A percentile compares a stretch with the other conserved stretches of the same genome.
Conservation (phyloP, 371 early-diverging fungal genomes). For the Mortierella sp. region DNA sequence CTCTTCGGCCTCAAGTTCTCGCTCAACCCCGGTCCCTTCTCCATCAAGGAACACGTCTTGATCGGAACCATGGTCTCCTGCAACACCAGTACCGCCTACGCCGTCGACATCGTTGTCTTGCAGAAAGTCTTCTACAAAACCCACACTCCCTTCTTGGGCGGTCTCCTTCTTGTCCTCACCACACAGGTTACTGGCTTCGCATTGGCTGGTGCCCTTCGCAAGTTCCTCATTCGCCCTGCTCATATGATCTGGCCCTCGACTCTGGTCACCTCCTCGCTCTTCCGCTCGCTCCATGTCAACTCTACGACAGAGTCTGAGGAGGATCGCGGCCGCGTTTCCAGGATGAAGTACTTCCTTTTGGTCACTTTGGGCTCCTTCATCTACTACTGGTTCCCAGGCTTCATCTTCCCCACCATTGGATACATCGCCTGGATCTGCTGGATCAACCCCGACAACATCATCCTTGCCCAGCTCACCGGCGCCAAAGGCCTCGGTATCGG, state of each 20-base stretch:
- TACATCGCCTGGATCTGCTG: conserved; percentile 73
- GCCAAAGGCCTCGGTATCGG: conserved; percentile 60
- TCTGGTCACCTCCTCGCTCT: conserved; percentile 79
- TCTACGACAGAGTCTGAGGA: conserved; percentile 27
- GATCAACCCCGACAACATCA: conserved; percentile 60
- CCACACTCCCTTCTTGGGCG: conserved; percentile 71
- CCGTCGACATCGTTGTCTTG: conserved; percentile 80
- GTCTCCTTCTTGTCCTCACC: conserved; percentile 70
- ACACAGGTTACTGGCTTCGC: conserved; percentile 87
- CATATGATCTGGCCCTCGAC: conserved; percentile 91
- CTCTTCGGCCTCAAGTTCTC: conserved; percentile 61
- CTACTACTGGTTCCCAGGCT: conserved; percentile 71
- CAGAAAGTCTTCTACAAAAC: conserved; percentile 74
- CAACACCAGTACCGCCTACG: conserved; percentile 72
- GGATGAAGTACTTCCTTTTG: conserved; percentile 69
- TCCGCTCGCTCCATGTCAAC: conserved; percentile 75
- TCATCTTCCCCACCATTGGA: conserved; percentile 65
- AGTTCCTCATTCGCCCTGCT: conserved; percentile 67
- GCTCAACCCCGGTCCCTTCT: conserved; percentile 89
- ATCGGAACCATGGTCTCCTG: conserved; percentile 74
- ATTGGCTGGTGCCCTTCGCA: conserved; percentile 77
- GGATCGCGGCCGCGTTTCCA: conserved; percentile 56
- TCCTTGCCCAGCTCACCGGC: conserved; percentile 61
- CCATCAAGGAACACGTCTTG: conserved; percentile 89
- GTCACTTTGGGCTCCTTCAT: conserved; percentile 58